Percentiles rank a stretch among this genome's conserved stretches.
phyloP scores from a whole-genome alignment of 352 stramenopile species.

The Globisporangium nunn region DNA sequence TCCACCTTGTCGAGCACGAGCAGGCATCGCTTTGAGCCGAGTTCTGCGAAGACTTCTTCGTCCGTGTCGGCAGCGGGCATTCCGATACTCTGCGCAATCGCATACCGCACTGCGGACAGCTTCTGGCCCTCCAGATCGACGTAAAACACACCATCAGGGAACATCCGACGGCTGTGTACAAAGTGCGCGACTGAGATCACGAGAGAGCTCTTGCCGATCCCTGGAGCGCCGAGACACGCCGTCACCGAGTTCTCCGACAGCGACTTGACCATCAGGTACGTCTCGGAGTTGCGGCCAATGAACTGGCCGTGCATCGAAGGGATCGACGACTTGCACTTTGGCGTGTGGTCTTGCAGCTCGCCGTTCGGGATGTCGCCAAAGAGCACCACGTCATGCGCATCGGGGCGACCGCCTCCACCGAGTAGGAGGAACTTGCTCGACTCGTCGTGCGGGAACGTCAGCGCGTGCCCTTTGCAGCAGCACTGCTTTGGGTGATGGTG shows the following conservation, averaged over 20 bases:
- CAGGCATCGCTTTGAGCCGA: slow-evolving; percentile 59
- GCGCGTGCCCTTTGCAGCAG: slow-evolving; percentile 60
- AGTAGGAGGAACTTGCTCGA: slow-evolving; percentile 78
- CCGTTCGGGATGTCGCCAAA: slow-evolving; percentile 64
- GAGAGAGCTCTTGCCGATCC: slow-evolving; percentile 79
- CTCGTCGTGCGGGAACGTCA: slow-evolving; percentile 75
- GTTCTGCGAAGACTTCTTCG: slow-evolving; percentile 72
- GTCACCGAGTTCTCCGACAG: slow-evolving; percentile 70
- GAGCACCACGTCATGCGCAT: slow-evolving; percentile 58
- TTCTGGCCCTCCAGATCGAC: slow-evolving; percentile 81
- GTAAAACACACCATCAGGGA: slow-evolving; percentile 77
- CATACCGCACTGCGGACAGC: slow-evolving; percentile 69
- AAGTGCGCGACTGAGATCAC: slow-evolving; percentile 79
- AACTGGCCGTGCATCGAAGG: slow-evolving; percentile 82
- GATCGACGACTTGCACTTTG: slow-evolving; percentile 63
- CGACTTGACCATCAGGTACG: slow-evolving; percentile 71
- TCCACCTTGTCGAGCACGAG: slow-evolving; percentile 80
- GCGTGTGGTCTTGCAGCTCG: slow-evolving; percentile 53
- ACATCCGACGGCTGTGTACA: slow-evolving; percentile 69
- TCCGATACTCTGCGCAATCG: slow-evolving; percentile 72
- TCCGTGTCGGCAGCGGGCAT: slow-evolving; percentile 68
- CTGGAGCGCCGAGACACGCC: slow-evolving; percentile 59
- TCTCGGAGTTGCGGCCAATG: slow-evolving; percentile 74
- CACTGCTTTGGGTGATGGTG: slow-evolving; percentile 61
- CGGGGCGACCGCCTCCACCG: slow-evolving; percentile 20